A percentile compares a stretch with the other conserved stretches of the same genome.
Evolutionary conservation across 2,329 filamentous ascomycete genomes (phyloP).

Genomic region (Stemphylium beticola): DNA sequence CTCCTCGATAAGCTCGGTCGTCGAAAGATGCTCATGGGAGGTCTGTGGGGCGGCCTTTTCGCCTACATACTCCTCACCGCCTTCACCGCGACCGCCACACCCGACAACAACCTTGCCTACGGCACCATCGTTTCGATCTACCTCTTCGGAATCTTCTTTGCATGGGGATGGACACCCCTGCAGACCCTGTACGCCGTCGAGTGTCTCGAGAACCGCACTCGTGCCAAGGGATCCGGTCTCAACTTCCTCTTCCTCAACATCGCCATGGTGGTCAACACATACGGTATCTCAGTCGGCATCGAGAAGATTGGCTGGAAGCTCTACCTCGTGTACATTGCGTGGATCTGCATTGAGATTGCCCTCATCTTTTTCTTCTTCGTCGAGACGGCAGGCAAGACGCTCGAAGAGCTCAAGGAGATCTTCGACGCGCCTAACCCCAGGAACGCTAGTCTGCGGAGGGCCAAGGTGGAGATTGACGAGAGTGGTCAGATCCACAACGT

Average conservation of each 20-base stretch:
- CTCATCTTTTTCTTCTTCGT: slow-evolving; percentile 44
- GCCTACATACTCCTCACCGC: slow-evolving; percentile 47
- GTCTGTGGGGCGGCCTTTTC: slow-evolving; percentile 44
- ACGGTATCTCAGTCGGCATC: slow-evolving; percentile 41
- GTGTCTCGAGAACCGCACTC: slow-evolving; percentile 48
- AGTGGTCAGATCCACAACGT: slow-evolving; percentile 35
- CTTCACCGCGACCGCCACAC: slow-evolving; percentile 40
- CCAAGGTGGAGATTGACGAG: slow-evolving; percentile 35
- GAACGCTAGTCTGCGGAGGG: slow-evolving; percentile 30
- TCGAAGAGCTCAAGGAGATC: slow-evolving; percentile 42
- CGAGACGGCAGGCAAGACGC: slow-evolving; percentile 42
- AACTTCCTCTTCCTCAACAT: slow-evolving; percentile 45
- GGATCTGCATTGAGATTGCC: slow-evolving; percentile 40
- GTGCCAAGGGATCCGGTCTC: slow-evolving; percentile 47
- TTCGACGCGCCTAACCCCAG: slow-evolving; percentile 40
- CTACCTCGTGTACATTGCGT: slow-evolving; percentile 42
- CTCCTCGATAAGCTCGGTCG: slow-evolving; percentile 43
- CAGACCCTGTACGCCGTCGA: slow-evolving; percentile 51
- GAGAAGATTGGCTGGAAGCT: slow-evolving; percentile 42
- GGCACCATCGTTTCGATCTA: slow-evolving; percentile 51
- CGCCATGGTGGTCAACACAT: slow-evolving; percentile 44
- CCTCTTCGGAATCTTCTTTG: slow-evolving; percentile 50
- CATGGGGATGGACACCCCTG: slow-evolving; percentile 50
- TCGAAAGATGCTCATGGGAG: slow-evolving; percentile 46
- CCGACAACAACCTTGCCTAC: slow-evolving; percentile 41